These are phyloP conservation scores for Nevesoporus exiguus DNA, from an alignment of 768 basidiomycete species.

Conservation along the genomic window DNA sequence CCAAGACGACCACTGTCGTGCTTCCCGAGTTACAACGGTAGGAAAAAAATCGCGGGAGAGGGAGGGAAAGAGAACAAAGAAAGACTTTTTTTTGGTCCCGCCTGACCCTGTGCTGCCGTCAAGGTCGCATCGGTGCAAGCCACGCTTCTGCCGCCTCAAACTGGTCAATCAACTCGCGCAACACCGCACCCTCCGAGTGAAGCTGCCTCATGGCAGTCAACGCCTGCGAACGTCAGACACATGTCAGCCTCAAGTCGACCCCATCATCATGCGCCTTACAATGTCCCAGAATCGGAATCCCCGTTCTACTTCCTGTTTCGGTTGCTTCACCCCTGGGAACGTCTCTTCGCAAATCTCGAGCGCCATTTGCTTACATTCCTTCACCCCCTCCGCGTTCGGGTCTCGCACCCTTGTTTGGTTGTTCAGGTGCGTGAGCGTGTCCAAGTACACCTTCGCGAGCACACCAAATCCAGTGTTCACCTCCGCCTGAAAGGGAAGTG, in stretches of 20 bases:
- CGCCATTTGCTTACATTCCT: conserved; percentile 80
- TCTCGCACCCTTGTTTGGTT: conserved; percentile 73
- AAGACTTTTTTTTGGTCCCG: background rate
- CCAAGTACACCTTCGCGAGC: conserved; percentile 93
- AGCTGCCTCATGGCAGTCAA: conserved; percentile 88
- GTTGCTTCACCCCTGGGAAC: conserved; percentile 87
- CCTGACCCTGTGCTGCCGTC: conserved; percentile 28
- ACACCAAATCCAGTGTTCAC: conserved; percentile 99
- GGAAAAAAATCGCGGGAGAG: too few species aligned
- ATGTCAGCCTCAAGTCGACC: conserved; percentile 25
- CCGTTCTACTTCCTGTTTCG: conserved; percentile 86
- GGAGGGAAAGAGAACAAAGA: background rate
- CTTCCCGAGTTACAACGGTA: too few species aligned
- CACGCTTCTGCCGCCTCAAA: conserved; percentile 95
- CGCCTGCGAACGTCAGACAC: conserved; percentile 44
- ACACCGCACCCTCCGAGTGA: conserved; percentile 75
- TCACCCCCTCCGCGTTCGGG: conserved; percentile 73
- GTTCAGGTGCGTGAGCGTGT: conserved; percentile 87
- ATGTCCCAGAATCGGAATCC: conserved; percentile 99
- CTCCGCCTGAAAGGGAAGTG: conserved; percentile 91
- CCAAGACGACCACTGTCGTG: background rate
- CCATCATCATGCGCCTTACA: conserved; percentile 47
- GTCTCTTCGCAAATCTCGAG: conserved; percentile 92
- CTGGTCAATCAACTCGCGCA: conserved; percentile 87
- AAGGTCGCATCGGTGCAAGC: conserved; percentile 89